A percentile compares a stretch with the other conserved stretches of the same genome.
phyloP scores from a whole-genome alignment of 148 eudicot species.

The Arctostaphylos glauca region DNA sequence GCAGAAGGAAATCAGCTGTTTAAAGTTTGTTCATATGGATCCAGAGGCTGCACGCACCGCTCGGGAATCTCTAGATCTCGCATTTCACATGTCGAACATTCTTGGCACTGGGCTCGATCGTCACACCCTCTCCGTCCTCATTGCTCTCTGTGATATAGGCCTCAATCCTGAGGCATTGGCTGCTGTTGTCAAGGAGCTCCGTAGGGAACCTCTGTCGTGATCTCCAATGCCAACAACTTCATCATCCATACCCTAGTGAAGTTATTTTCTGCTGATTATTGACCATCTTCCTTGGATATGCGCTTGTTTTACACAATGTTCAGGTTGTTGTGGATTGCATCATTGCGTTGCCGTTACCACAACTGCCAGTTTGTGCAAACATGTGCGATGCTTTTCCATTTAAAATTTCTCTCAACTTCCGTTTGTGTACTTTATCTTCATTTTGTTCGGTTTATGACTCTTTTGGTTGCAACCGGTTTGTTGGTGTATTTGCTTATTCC shows the following conservation, averaged over 20 bases:
- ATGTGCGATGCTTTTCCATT: not conserved
- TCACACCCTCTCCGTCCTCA: conserved; percentile 70
- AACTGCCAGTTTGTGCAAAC: not conserved
- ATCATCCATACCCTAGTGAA: conserved; percentile 22
- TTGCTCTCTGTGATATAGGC: conserved; percentile 72
- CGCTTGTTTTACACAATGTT: not conserved
- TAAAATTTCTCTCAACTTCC: not conserved
- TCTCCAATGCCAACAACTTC: conserved; percentile 26
- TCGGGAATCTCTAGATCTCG: conserved; percentile 67
- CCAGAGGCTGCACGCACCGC: conserved; percentile 66
- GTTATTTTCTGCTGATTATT: not conserved
- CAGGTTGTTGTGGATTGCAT: not conserved
- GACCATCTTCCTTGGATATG: not conserved
- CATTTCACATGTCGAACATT: conserved; percentile 72
- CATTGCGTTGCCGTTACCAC: not conserved
- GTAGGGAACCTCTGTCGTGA: conserved; percentile 37
- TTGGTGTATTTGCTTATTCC: too few species aligned
- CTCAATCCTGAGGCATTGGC: conserved; percentile 78
- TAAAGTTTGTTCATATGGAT: conserved; percentile 40
- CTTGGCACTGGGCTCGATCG: conserved; percentile 89
- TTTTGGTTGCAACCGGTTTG: too few species aligned
- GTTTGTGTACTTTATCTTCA: not conserved
- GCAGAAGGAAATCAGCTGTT: not conserved
- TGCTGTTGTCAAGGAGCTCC: conserved; percentile 74
- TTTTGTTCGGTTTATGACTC: not conserved